Percentiles rank a stretch among this genome's conserved stretches.
These are phyloP conservation scores for Pestalotiopsis sp. DNA, from an alignment of 2,329 filamentous ascomycete species.

Conservation along the genomic window DNA sequence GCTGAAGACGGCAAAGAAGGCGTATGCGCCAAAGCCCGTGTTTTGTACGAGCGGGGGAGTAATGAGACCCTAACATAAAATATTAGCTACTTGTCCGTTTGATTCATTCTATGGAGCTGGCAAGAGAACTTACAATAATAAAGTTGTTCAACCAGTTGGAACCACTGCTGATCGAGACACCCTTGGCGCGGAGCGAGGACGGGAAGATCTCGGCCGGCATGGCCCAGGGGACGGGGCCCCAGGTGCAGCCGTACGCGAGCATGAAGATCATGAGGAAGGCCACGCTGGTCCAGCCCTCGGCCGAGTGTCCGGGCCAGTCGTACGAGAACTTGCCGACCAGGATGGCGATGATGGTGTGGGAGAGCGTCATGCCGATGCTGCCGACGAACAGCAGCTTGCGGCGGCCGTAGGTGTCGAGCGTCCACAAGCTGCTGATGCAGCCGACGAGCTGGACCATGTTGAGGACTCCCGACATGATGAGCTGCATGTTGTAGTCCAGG, in stretches of 20 bases:
- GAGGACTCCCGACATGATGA: conserved; percentile 49
- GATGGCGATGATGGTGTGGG: conserved; percentile 52
- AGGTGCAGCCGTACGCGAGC: conserved; percentile 59
- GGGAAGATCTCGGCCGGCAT: conserved; percentile 63
- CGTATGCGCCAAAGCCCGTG: conserved; percentile 50
- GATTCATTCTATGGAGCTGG: too few species aligned
- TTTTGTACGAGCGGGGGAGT: conserved; percentile 62
- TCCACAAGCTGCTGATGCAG: conserved; percentile 47
- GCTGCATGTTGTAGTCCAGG: conserved; percentile 42
- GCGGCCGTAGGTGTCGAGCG: conserved; percentile 49
- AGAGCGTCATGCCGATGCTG: conserved; percentile 45
- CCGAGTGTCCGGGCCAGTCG: conserved; percentile 50
- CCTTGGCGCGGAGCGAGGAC: conserved; percentile 63
- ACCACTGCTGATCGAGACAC: conserved; percentile 60
- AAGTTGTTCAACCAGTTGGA: conserved; percentile 67
- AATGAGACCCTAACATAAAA: conserved; percentile 37
- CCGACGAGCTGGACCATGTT: conserved; percentile 47
- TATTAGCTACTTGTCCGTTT: too few species aligned
- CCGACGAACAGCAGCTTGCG: conserved; percentile 47
- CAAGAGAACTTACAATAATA: conserved; percentile 45
- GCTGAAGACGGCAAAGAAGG: conserved; percentile 63
- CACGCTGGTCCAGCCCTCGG: conserved; percentile 38
- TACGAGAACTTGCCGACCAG: conserved; percentile 54
- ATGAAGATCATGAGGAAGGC: conserved; percentile 61
- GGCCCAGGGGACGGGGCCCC: conserved; percentile 54